Percentiles rank a stretch among this genome's conserved stretches.
Evolutionary conservation across 78 protist species (phyloP).

Genomic region (Speleostelium caveatum): DNA sequence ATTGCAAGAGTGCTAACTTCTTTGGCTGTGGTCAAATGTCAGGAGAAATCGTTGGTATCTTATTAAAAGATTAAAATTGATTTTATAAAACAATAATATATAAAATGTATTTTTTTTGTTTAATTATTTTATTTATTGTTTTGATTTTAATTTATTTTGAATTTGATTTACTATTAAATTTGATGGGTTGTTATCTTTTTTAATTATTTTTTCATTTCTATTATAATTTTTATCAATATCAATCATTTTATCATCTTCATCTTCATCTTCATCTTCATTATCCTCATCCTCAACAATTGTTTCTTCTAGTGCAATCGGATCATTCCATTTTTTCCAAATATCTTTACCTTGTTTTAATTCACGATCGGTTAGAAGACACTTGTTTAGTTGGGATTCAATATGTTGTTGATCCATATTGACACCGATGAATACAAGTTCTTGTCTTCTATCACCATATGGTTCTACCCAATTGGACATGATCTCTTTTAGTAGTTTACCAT

Average conservation of each 20-base stretch:
- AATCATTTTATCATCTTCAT: slow-evolving; percentile 22
- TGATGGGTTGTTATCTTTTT: too few relatives aligned
- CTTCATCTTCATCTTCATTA: slow-evolving; percentile 20
- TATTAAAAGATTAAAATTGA: neutral
- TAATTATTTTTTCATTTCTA: too few relatives aligned
- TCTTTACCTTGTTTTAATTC: slow-evolving; percentile 63
- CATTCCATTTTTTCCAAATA: slow-evolving; percentile 53
- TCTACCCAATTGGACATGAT: slow-evolving; percentile 31
- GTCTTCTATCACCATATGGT: slow-evolving; percentile 74
- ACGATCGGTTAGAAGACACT: slow-evolving; percentile 87
- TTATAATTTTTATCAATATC: too few relatives aligned
- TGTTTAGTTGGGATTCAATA: slow-evolving; percentile 67
- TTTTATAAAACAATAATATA: too few relatives aligned
- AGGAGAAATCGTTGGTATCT: slow-evolving; percentile 50
- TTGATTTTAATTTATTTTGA: too few relatives aligned
- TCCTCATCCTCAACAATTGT: neutral
- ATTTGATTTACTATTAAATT: too few relatives aligned
- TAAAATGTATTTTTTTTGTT: too few relatives aligned
- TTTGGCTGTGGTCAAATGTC: slow-evolving; percentile 10
- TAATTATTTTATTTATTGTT: too few relatives aligned
- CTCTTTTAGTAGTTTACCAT: too few relatives aligned
- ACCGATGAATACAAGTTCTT: slow-evolving; percentile 96
- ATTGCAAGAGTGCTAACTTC: slow-evolving; percentile 28
- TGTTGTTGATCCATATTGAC: slow-evolving; percentile 58
- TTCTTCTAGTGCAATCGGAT: slow-evolving; percentile 42